These are phyloP conservation scores for Plasmodium vivax DNA, from an alignment of 169 alveolate genomes.

Conservation along the genomic window DNA sequence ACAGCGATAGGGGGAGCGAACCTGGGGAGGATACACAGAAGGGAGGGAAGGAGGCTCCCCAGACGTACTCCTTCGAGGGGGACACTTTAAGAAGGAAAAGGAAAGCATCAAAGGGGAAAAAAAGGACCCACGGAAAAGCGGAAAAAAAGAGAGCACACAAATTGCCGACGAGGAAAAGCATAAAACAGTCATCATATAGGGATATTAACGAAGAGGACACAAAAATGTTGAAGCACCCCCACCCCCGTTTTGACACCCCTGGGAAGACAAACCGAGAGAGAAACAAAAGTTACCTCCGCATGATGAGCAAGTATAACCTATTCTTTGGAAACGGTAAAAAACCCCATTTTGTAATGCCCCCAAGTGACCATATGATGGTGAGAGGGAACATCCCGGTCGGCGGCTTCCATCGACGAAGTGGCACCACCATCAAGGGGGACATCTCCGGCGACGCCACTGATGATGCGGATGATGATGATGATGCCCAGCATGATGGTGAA, in stretches of 20 bases:
- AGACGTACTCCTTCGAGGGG: neutral
- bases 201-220: neutral
- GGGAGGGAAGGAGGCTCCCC: neutral
- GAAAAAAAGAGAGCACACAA: too few species aligned
- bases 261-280: constrained; percentile 3
- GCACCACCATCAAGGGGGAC: neutral
- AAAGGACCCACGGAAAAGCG: neutral
- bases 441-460: neutral
- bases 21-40: neutral
- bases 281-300: constrained; percentile 4
- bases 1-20: neutral
- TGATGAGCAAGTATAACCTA: neutral
- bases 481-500: neutral
- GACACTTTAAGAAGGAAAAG: neutral
- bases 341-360: neutral
- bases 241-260: neutral
- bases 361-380: neutral
- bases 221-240: neutral
- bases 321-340: neutral
- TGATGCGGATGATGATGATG: neutral
- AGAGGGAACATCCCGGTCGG: neutral
- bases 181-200: neutral
- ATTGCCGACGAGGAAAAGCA: neutral
- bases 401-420: neutral
- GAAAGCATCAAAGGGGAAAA: neutral